A percentile compares a stretch with the other conserved stretches of the same genome.
Conservation (phyloP, 2,329 filamentous ascomycete species). For the Fragosphaeria purpurea region DNA sequence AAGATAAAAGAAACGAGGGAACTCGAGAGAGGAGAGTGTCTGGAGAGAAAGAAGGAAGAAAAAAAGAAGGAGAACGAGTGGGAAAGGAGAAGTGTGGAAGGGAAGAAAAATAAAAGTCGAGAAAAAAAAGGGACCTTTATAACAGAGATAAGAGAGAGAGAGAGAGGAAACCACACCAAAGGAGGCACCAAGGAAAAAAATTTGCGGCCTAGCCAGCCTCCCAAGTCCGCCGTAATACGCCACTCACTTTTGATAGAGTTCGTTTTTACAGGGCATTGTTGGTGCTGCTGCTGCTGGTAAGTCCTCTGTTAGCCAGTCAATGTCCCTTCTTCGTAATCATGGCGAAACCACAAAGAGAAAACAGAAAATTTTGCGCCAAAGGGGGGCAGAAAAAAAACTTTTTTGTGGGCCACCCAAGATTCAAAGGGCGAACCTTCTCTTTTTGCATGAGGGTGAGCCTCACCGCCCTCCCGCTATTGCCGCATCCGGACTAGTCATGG, state of each 20-base stretch:
- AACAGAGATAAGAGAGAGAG: neutral
- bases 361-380: slow-evolving; percentile 5
- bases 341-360: neutral
- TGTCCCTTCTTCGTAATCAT: too few relatives aligned
- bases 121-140: neutral
- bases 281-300: too few relatives aligned
- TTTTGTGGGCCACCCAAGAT: slow-evolving; percentile 8
- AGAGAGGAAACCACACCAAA: neutral
- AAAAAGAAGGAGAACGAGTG: neutral
- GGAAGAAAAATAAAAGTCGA: slow-evolving; percentile 1
- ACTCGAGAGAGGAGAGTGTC: neutral
- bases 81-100: neutral
- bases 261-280: too few relatives aligned
- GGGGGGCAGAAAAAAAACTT: slow-evolving; percentile 15
- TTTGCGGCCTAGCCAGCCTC: too few relatives aligned
- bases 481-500: slow-evolving; percentile 3
- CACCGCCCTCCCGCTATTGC: slow-evolving; percentile 13
- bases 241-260: too few relatives aligned
- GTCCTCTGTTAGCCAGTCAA: too few relatives aligned
- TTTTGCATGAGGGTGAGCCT: slow-evolving; percentile 11
- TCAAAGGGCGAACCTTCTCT: neutral
- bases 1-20: neutral
- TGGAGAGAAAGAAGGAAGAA: neutral
- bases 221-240: too few relatives aligned
- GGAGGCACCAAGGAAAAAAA: slow-evolving; percentile 1